Evolutionary conservation across 1,284 basidiomycete genomes (phyloP), one percentile per base, ranked within the genome.

Genomic region (Ceratobasidium sp.): DNA sequence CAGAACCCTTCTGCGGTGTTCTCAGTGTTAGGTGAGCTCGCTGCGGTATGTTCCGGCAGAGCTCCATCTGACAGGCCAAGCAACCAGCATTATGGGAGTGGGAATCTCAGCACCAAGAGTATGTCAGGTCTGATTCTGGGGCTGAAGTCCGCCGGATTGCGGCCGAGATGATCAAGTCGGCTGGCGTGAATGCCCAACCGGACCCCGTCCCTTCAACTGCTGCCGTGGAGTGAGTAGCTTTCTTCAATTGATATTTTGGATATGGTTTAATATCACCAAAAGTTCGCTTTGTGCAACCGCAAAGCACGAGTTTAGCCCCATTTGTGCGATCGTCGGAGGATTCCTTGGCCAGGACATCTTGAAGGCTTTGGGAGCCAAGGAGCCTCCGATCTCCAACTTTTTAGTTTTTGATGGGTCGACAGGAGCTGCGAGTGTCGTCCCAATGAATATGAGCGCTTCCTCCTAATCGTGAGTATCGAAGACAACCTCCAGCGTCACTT

Each of bases 341-440:
- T 88, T 98, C 81, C 84, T 98, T 16, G 96, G 92, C 1, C 98
- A 99, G 82, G 97, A 98, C 81, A 91, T 98, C 66, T 85, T 99
- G 56, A 97, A 98, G 81, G 90, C 93, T 0, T 85, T 99, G 46
- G 93, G 92, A 53, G 93, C 91, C 71, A 90, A 95, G 72, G 96
- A 98, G 79, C 89, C 91, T 58, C 97, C 97, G 0, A 91, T 98
- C 76, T 91, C 92, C 66, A 98, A 99, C 81, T 92, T 98, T 79
- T 91, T 97, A 78, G 86, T 90, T n/a, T 94, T 96, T 77, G 91
- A 97, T 81, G 94, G 95, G 37, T 89, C 86, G 78, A 91, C 90
- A 24, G 92, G 92, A 65, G 88, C 88, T 22, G 92, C 89, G 6
- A 91, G 90, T 13, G 90, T 92, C 19, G 66, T 69, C 11, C 66